phyloP scores from a whole-genome alignment of 2,329 filamentous ascomycete genomes.

The Sporothrix mexicana region DNA sequence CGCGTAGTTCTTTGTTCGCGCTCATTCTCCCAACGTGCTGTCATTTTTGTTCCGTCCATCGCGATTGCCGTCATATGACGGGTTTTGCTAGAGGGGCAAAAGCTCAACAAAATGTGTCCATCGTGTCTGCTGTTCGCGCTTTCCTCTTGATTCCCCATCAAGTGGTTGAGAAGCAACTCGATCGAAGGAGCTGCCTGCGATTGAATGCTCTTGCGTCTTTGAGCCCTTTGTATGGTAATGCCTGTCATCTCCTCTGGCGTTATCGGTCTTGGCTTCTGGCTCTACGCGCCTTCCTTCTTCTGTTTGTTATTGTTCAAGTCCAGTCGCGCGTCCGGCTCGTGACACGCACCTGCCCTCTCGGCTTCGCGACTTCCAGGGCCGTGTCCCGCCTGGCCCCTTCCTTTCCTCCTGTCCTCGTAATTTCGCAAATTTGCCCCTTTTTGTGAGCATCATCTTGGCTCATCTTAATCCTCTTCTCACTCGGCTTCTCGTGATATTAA shows the following conservation, averaged over 20 bases:
- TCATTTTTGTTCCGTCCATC: not conserved
- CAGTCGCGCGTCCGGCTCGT: constrained; percentile 4
- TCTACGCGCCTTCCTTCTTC: not conserved
- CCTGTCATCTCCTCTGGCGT: not conserved
- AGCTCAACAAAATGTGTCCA: not conserved
- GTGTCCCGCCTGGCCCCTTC: not conserved
- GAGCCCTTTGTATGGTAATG: not conserved
- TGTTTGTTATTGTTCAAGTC: not conserved
- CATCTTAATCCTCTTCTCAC: not conserved
- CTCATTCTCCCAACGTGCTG: not conserved
- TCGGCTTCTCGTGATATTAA: not conserved
- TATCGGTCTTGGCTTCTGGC: not conserved
- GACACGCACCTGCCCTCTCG: not conserved
- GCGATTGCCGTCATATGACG: constrained; percentile 5
- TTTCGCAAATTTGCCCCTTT: constrained; percentile 10
- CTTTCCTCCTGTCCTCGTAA: constrained; percentile 1
- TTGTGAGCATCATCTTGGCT: not conserved
- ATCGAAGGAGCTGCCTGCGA: not conserved
- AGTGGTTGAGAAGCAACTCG: not conserved
- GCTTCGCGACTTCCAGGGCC: constrained; percentile 3
- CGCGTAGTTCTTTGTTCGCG: not conserved
- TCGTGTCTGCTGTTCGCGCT: not conserved
- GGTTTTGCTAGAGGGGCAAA: not conserved
- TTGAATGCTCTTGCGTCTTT: not conserved
- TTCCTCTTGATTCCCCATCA: not conserved